Evolutionary conservation across 352 stramenopile species (phyloP), one percentile per base, ranked within the genome.

Genomic region (Aphanomyces stellatus): DNA sequence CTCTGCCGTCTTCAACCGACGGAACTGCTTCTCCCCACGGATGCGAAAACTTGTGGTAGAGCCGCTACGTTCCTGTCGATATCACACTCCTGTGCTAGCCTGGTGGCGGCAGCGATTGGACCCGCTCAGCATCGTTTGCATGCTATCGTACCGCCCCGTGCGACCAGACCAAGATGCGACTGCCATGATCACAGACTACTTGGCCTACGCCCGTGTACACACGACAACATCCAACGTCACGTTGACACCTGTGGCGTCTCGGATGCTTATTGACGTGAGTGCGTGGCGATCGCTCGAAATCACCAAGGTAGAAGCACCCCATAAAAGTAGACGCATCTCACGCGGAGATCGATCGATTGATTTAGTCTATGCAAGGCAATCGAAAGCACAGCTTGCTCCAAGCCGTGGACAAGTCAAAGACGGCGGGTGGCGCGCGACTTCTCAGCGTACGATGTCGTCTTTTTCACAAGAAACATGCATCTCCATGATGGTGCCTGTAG

Each of bases 201-300:
- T 89, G 3, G 51, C 74, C 10, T 91, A 90, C 62, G 88, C 83
- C 1, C n/a, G n/a, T n/a, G n/a, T n/a, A n/a, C 78, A 88, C 51
- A 13, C 57, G n/a, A 73, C 78, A 43, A 73, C 66, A 13, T 62
- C 49, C 22, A 72, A 40, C 22, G 61, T 74, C 10, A 66, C 81
- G 19, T 72, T 87, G 19, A 65, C 25, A 78, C 88, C 59, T 83
- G 72, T 25, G 82, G 76, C 0, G 77, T 88, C 51, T 17, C 79
- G 88, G 63, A 91, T 91, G 82, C 84, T 91, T 64, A 90, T 91
- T 43, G 82, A 91, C 42, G 63, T 77, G 0, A 91, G 82, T 27
- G 82, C 82, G 5, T 91, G 82, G 82, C 78, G 78, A 65, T 77
- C 79, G 0, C 78, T 91, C 2, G 82, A 91, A 33, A 66, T 91